phyloP scores from a whole-genome alignment of 2,329 filamentous ascomycete species.

The Aspergillus udagawae region DNA sequence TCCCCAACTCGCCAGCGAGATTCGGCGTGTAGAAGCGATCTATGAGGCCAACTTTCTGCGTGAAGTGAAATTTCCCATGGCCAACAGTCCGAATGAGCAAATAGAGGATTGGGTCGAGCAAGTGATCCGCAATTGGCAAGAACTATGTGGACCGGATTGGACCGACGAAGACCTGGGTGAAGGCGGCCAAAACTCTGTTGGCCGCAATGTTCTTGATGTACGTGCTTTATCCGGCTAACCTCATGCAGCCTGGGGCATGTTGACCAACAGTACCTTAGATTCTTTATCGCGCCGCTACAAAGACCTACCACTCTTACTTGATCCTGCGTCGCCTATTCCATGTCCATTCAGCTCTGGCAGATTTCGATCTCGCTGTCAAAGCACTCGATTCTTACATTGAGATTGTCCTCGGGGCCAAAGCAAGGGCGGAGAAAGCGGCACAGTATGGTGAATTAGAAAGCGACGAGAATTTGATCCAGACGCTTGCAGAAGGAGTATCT shows the following conservation, averaged over 20 bases:
- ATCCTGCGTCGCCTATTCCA: constrained; percentile 83
- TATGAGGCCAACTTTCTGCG: constrained; percentile 76
- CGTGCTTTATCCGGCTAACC: constrained; percentile 14
- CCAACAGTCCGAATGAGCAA: constrained; percentile 71
- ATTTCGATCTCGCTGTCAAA: constrained; percentile 87
- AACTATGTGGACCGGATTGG: constrained; percentile 78
- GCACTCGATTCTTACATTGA: constrained; percentile 90
- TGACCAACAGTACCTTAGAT: constrained; percentile 49
- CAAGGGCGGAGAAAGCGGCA: constrained; percentile 68
- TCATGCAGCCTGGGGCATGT: not conserved
- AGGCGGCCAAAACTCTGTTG: constrained; percentile 71
- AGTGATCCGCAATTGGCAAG: constrained; percentile 78
- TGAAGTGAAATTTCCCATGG: constrained; percentile 79
- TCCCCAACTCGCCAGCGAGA: constrained; percentile 66
- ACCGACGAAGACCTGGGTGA: constrained; percentile 73
- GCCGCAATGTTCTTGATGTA: constrained; percentile 70
- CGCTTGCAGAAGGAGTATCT: constrained; percentile 73
- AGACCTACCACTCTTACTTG: constrained; percentile 91
- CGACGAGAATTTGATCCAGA: constrained; percentile 71
- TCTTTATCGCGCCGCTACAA: constrained; percentile 83
- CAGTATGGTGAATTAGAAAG: constrained; percentile 69
- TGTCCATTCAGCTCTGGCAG: constrained; percentile 79
- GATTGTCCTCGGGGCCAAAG: constrained; percentile 79
- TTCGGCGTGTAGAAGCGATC: constrained; percentile 71
- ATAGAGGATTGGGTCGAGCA: constrained; percentile 78